A percentile compares a stretch with the other conserved stretches of the same genome.
Conservation (phyloP, 2,329 filamentous ascomycete species). For the Stemphylium lycopersici region DNA sequence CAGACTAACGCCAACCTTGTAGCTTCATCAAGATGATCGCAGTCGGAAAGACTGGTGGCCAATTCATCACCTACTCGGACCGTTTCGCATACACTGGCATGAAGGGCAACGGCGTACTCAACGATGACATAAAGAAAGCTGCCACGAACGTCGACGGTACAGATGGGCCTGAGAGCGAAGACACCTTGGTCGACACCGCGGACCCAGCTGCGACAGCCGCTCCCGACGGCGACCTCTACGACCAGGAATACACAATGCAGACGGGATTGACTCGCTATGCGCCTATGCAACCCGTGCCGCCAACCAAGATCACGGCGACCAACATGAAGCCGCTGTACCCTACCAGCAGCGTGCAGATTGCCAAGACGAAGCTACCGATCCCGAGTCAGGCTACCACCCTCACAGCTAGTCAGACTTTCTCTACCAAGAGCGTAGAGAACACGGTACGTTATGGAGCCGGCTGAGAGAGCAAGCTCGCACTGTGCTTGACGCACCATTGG, state of each 20-base stretch:
- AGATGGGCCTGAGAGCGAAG: constrained; percentile 34
- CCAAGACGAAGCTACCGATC: constrained; percentile 56
- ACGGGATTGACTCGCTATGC: constrained; percentile 65
- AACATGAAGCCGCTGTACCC: constrained; percentile 59
- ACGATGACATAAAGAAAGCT: constrained; percentile 52
- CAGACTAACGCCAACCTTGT: constrained; percentile 12
- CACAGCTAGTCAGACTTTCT: constrained; percentile 59
- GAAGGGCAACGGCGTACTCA: constrained; percentile 67
- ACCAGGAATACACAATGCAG: constrained; percentile 62
- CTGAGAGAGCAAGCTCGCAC: background rate
- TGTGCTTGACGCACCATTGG: background rate
- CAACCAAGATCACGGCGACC: constrained; percentile 64
- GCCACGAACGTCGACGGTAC: constrained; percentile 34
- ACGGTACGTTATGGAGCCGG: constrained; percentile 55
- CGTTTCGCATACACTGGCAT: constrained; percentile 70
- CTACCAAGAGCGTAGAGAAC: constrained; percentile 61
- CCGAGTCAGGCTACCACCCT: constrained; percentile 58
- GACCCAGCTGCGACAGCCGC: constrained; percentile 36
- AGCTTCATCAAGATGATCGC: constrained; percentile 59
- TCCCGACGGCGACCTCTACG: constrained; percentile 23
- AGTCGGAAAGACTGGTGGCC: constrained; percentile 59
- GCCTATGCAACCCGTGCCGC: constrained; percentile 65
- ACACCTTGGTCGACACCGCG: constrained; percentile 25
- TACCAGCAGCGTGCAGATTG: constrained; percentile 61
- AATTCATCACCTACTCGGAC: constrained; percentile 64